A percentile compares a stretch with the other conserved stretches of the same genome.
Evolutionary conservation across 805 yeast species (phyloP).

Genomic region (Candida michaelii): DNA sequence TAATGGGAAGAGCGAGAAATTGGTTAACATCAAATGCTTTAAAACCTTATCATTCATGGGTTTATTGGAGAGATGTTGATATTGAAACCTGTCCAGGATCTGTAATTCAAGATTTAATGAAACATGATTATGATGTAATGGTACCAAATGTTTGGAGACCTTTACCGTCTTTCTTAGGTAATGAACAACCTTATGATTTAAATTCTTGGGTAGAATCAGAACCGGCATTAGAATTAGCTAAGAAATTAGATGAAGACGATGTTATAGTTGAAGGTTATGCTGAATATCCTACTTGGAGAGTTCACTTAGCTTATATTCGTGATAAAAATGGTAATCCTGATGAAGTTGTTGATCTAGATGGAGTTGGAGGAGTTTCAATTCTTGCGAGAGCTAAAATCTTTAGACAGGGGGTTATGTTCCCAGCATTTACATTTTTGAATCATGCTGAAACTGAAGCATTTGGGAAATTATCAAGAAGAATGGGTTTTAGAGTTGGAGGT

Average conservation of each 20-base stretch:
- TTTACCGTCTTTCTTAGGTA: conserved; percentile 84
- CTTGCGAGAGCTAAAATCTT: conserved; percentile 72
- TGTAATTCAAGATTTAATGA: conserved; percentile 73
- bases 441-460: conserved; percentile 90
- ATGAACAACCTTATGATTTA: conserved; percentile 92
- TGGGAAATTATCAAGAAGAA: conserved; percentile 74
- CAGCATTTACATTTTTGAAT: conserved; percentile 79
- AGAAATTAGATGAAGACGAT: conserved; percentile 68
- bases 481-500: conserved; percentile 85
- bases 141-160: conserved; percentile 97
- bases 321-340: conserved; percentile 58
- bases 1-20: conserved; percentile 86
- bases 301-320: conserved; percentile 73
- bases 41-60: conserved; percentile 87
- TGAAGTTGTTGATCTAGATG: conserved; percentile 72
- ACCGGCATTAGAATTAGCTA: conserved; percentile 68
- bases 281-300: conserved; percentile 84
- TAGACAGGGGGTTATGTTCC: conserved; percentile 78
- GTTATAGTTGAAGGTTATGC: conserved; percentile 89
- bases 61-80: conserved; percentile 87
- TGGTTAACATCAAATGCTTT: conserved; percentile 76
- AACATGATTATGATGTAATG: conserved; percentile 64
- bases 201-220: conserved; percentile 95
- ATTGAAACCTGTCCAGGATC: conserved; percentile 80
- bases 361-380: conserved; percentile 86